These are phyloP conservation scores for Pleurotus tuber-regium DNA, from an alignment of 768 basidiomycete species.

Conservation along the genomic window DNA sequence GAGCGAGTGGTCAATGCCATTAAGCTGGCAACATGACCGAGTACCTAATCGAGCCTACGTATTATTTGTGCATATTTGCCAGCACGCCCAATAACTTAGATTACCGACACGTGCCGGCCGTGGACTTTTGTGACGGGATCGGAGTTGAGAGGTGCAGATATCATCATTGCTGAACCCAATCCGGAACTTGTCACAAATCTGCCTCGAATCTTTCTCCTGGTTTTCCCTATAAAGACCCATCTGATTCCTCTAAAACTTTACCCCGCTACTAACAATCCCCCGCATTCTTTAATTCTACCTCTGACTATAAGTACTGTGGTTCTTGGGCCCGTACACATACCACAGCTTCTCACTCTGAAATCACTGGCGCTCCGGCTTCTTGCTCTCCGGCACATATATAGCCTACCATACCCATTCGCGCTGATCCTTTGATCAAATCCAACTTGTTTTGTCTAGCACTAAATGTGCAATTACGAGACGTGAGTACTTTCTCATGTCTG, in stretches of 20 bases:
- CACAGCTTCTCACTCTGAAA: background rate
- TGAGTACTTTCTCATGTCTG: conserved; percentile 26
- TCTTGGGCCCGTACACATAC: background rate
- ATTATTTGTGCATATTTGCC: too few species aligned
- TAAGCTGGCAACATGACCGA: too few species aligned
- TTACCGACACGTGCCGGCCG: conserved; percentile 8
- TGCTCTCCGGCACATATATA: background rate
- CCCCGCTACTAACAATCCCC: conserved; percentile 4
- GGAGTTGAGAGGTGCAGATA: conserved; percentile 8
- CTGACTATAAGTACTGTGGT: background rate
- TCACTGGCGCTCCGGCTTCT: background rate
- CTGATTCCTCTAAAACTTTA: conserved; percentile 12
- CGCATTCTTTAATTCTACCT: background rate
- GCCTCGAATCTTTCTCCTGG: conserved; percentile 10
- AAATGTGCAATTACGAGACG: conserved; percentile 61
- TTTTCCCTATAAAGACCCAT: conserved; percentile 11
- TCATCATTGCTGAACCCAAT: conserved; percentile 10
- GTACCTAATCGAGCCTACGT: too few species aligned
- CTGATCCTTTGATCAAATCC: background rate
- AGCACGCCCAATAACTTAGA: too few species aligned
- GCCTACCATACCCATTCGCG: conserved; percentile 11
- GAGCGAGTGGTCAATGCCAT: conserved; percentile 68
- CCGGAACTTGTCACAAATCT: conserved; percentile 11
- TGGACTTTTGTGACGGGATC: conserved; percentile 7
- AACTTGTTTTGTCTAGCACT: conserved; percentile 8